Percentiles rank a stretch among this genome's conserved stretches.
Conservation (phyloP, 768 basidiomycete genomes). For the Suillus weaverae region DNA sequence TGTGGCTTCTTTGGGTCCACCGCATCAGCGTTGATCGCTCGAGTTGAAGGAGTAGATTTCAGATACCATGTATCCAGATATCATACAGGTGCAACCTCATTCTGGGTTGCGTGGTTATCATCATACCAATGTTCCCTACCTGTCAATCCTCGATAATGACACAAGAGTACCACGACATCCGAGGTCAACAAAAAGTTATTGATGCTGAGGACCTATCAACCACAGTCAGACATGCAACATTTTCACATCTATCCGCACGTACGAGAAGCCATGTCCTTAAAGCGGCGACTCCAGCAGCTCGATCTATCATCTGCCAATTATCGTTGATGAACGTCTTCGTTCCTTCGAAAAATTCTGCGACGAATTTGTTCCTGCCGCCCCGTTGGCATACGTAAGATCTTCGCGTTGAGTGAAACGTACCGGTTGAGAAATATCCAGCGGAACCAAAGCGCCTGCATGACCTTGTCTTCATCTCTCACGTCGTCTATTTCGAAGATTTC, state of each 20-base stretch:
- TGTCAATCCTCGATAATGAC: conserved; percentile 54
- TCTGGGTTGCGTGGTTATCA: conserved; percentile 4
- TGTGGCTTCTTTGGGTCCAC: not conserved
- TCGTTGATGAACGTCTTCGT: conserved; percentile 54
- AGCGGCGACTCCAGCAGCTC: conserved; percentile 67
- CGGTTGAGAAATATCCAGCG: conserved; percentile 69
- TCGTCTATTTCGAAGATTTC: conserved; percentile 74
- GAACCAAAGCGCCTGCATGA: conserved; percentile 76
- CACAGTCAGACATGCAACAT: not conserved
- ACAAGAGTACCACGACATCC: conserved; percentile 52
- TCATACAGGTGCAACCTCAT: conserved; percentile 1
- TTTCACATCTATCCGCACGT: conserved; percentile 19
- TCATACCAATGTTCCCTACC: conserved; percentile 46
- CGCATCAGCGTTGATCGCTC: not conserved
- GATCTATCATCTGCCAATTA: conserved; percentile 67
- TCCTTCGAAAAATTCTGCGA: conserved; percentile 55
- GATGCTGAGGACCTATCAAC: conserved; percentile 50
- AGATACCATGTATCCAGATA: not conserved
- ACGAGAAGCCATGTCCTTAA: conserved; percentile 64
- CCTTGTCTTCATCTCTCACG: conserved; percentile 72
- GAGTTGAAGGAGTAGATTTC: not conserved
- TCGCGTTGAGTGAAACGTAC: conserved; percentile 32
- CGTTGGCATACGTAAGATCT: not conserved
- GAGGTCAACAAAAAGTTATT: conserved; percentile 52
- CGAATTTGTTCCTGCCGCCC: conserved; percentile 48